Evolutionary conservation across 805 yeast species (phyloP).

Genomic region (Cyberlindnera nakhonratchasimensis): DNA sequence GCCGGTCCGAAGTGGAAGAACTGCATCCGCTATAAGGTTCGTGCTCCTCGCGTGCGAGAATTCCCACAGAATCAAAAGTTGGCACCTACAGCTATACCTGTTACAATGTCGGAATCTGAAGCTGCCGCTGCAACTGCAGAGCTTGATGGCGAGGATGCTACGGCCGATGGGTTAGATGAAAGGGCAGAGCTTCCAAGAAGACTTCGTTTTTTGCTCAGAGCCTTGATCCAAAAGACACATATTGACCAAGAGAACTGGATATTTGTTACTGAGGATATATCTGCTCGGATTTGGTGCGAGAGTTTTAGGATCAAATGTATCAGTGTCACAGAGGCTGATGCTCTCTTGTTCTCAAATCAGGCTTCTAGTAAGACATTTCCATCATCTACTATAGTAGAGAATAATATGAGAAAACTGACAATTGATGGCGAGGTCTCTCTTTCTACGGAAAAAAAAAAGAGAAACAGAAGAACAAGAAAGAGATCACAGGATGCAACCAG

Average conservation of each 20-base stretch:
- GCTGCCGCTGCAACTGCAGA: constrained; percentile 7
- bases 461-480: constrained; percentile 3
- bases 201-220: constrained; percentile 50
- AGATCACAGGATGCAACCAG: background rate
- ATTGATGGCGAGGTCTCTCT: background rate
- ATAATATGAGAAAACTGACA: background rate
- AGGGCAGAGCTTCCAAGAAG: constrained; percentile 47
- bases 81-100: constrained; percentile 1
- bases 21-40: constrained; percentile 42
- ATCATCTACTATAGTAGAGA: background rate
- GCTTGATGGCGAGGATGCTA: background rate
- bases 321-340: constrained; percentile 49
- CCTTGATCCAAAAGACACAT: constrained; percentile 53
- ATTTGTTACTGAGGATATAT: constrained; percentile 58
- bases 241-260: constrained; percentile 45
- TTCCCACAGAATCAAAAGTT: constrained; percentile 30
- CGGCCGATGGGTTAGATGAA: background rate
- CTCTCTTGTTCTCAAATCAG: constrained; percentile 13
- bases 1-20: constrained; percentile 49
- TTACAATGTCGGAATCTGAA: constrained; percentile 12
- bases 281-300: constrained; percentile 49
- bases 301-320: constrained; percentile 52
- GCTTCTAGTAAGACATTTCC: background rate
- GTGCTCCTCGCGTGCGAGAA: constrained; percentile 46
- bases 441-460: background rate